Evolutionary conservation across 305 asterid species (phyloP), one percentile per base, ranked within the genome.

Genomic region (Fraxinus floribunda): DNA sequence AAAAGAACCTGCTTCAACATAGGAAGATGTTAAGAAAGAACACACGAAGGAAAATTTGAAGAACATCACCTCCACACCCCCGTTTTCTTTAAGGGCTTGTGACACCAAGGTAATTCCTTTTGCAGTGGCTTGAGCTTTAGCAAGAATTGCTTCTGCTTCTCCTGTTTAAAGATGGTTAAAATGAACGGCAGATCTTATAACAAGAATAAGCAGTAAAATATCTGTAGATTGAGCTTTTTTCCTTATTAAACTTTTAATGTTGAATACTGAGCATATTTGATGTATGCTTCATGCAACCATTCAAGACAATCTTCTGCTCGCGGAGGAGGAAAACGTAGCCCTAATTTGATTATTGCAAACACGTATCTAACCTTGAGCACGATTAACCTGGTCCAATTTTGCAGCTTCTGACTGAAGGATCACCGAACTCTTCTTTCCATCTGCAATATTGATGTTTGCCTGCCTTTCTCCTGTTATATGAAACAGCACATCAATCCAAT

Each of bases 351-450:
- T 60, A 44, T 6, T n/a, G 68, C 10, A 32, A 66, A 79, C 16
- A 46, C 35, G 76, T 35, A 79, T 91, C 91, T 75, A 85, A 92
- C 98, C 97, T 87, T 52, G 90, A 46, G 99, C 98, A 88, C 98
- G 89, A 87, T 94, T 94, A 83, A 93, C 93, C 86, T 92, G 97
- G 85, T 94, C 98, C 91, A 82, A 82, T 86, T 89, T 92, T 71
- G 97, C 93, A 86, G 95, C 97, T 89, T 94, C 98, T 80, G 98
- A 93, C 79, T 88, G 95, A 88, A 95, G 99, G 85, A 95, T 94
- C 80, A 90, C 94, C 0, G 97, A 88, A 78, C 60, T 90, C 88
- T 91, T 94, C 86, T 62, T 92, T 24, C 98, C 98, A 52, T 94
- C 97, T 0, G 98, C 97, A 44, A 90, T 93, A 81, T 94, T 94